Conservation (phyloP, 2,329 filamentous ascomycete genomes). For the Xylariaceae sp. region DNA sequence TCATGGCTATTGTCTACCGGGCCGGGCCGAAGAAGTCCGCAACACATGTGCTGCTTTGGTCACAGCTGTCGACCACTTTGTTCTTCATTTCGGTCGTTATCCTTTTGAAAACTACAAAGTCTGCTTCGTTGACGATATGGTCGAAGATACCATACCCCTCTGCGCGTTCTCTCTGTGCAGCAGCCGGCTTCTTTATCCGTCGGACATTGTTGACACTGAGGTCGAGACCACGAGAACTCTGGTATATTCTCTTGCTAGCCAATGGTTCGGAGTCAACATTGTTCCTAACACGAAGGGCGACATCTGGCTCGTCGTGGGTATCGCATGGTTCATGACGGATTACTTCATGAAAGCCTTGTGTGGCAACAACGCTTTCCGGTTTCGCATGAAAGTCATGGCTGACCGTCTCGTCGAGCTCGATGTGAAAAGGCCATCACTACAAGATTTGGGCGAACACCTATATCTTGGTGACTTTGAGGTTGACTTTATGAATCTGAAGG, state of each 20-base stretch:
- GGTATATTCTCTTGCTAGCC: slow-evolving; percentile 77
- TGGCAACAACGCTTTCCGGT: slow-evolving; percentile 92
- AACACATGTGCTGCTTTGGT: slow-evolving; percentile 84
- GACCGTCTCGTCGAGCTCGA: slow-evolving; percentile 80
- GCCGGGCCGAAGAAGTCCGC: slow-evolving; percentile 71
- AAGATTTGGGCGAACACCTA: slow-evolving; percentile 70
- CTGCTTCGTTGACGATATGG: slow-evolving; percentile 87
- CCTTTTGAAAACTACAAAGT: slow-evolving; percentile 90
- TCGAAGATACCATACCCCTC: slow-evolving; percentile 66
- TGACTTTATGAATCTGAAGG: slow-evolving; percentile 87
- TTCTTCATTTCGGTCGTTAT: slow-evolving; percentile 81
- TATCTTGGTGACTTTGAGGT: slow-evolving; percentile 78
- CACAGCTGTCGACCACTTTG: slow-evolving; percentile 84
- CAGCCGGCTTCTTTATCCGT: slow-evolving; percentile 75
- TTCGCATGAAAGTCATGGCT: slow-evolving; percentile 76
- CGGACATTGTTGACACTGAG: slow-evolving; percentile 79
- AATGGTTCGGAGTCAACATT: slow-evolving; percentile 93
- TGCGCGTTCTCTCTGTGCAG: slow-evolving; percentile 86
- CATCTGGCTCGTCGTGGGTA: slow-evolving; percentile 82
- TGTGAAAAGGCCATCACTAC: slow-evolving; percentile 72
- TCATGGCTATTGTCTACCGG: slow-evolving; percentile 85
- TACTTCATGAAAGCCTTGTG: slow-evolving; percentile 85
- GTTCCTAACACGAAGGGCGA: slow-evolving; percentile 76
- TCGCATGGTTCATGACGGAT: slow-evolving; percentile 92
- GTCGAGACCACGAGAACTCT: slow-evolving; percentile 74